Conservation (phyloP, 768 basidiomycete species). For the Vishniacozyma victoriae region DNA sequence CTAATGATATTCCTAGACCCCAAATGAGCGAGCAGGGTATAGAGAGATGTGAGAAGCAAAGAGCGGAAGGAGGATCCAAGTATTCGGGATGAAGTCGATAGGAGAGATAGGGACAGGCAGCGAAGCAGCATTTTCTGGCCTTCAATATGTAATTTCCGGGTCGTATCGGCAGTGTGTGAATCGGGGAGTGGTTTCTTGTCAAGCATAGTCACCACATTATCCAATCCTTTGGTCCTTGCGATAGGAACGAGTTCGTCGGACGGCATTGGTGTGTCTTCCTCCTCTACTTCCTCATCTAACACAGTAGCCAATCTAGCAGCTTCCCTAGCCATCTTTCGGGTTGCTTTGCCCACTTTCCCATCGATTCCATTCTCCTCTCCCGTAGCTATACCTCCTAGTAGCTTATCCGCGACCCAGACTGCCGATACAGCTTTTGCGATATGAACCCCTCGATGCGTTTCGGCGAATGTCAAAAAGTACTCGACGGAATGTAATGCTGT, state of each 20-base stretch:
- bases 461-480: slow-evolving; percentile 66
- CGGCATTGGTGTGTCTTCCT: slow-evolving; percentile 38
- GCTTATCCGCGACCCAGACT: slow-evolving; percentile 72
- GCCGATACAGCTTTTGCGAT: slow-evolving; percentile 55
- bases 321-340: slow-evolving; percentile 62
- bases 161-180: slow-evolving; percentile 35
- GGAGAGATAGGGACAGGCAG: slow-evolving; percentile 64
- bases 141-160: slow-evolving; percentile 27
- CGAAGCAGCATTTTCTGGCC: slow-evolving; percentile 64
- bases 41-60: slow-evolving; percentile 70
- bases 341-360: slow-evolving; percentile 49
- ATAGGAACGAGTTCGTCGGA: slow-evolving; percentile 50
- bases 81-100: slow-evolving; percentile 66
- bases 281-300: slow-evolving; percentile 58
- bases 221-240: slow-evolving; percentile 63
- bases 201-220: slow-evolving; percentile 55
- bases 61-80: slow-evolving; percentile 66
- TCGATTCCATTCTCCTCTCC: slow-evolving; percentile 18
- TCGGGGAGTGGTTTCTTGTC: slow-evolving; percentile 37
- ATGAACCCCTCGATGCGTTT: slow-evolving; percentile 52
- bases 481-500: slow-evolving; percentile 63
- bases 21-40: slow-evolving; percentile 78
- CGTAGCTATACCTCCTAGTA: slow-evolving; percentile 65
- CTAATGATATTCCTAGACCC: slow-evolving; percentile 69
- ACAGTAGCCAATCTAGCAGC: slow-evolving; percentile 63